Evolutionary conservation across 352 stramenopile species (phyloP), one percentile per base, ranked within the genome.

Genomic region (Pythium aristosporum): DNA sequence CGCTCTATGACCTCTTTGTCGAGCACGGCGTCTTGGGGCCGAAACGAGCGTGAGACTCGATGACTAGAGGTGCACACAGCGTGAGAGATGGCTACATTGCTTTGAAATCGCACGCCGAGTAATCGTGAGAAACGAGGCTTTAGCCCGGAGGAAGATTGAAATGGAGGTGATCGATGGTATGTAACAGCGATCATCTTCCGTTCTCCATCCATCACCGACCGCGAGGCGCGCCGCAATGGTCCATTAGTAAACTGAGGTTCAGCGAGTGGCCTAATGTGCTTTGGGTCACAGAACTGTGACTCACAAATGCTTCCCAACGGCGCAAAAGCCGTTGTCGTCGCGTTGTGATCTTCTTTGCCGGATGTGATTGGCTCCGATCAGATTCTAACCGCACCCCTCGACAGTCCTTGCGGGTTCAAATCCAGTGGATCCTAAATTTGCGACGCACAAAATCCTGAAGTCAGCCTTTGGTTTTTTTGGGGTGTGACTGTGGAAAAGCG

Each of bases 1-100:
- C 79, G 34, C 63, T 96, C 9, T 85, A 77, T 58, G 73, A 88
- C 18, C 69, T 85, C 46, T 86, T 92, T 53, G 70, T 76, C 20
- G 72, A 84, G 65, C 75, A 86, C 44, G 71, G 71, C 46, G 79
- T 84, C 44, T 65, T 89, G 50, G 59, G 43, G 59, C 3, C 23
- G 34, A 28, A 23, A 10, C 20, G 9, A 55, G 5, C 21, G 21
- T n/a, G 7, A 32, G 48, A 41, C 28, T 16, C 32, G 11, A 56
- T 56, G 50, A 30, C 50, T 44, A 56, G 30, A 56, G 25, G 32
- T 21, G 16, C 12, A 15, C 39, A n/a, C 1, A 46, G 39, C 16
- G 15, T 46, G 43, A 50, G 21, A 30, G 16, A 46, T 46, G 41
- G 18, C 13, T 46, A 50, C 43, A 50, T 39, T 39, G 34, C 3